Conservation (phyloP, 495 filamentous ascomycete genomes). For the Aspergillus sclerotiicarbonarius region DNA sequence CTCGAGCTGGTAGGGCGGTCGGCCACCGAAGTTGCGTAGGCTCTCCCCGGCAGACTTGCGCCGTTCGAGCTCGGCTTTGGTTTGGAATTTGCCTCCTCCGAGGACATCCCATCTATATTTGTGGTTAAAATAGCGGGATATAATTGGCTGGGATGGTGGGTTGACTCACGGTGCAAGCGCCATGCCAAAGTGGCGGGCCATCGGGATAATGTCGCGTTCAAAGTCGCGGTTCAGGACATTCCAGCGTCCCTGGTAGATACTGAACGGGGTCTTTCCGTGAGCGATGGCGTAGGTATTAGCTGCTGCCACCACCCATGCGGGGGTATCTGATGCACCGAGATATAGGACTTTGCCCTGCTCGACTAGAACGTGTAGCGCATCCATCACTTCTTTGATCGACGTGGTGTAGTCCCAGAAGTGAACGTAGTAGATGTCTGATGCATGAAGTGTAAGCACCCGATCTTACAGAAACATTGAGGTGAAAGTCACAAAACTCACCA, state of each 20-base stretch:
- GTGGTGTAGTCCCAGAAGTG: slow-evolving; percentile 49
- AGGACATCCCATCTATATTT: slow-evolving; percentile 40
- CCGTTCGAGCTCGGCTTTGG: slow-evolving; percentile 27
- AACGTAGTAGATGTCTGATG: slow-evolving; percentile 22
- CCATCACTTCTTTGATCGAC: slow-evolving; percentile 45
- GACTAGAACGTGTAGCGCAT: slow-evolving; percentile 38
- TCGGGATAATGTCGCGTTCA: slow-evolving; percentile 58
- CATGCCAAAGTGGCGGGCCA: slow-evolving; percentile 57
- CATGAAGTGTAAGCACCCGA: no score
- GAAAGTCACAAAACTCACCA: slow-evolving; percentile 28
- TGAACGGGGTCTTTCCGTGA: slow-evolving; percentile 1
- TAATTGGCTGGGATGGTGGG: no score
- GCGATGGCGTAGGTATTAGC: background rate
- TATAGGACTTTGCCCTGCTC: slow-evolving; percentile 46
- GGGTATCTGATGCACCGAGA: slow-evolving; percentile 33
- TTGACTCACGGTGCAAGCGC: slow-evolving; percentile 45
- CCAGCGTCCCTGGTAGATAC: slow-evolving; percentile 6
- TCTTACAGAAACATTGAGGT: no score
- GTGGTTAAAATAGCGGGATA: no score
- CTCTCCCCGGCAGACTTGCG: slow-evolving; percentile 32
- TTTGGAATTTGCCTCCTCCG: slow-evolving; percentile 54
- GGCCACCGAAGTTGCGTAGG: slow-evolving; percentile 19
- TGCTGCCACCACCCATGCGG: slow-evolving; percentile 1
- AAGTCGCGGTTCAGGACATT: slow-evolving; percentile 40
- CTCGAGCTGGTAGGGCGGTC: slow-evolving; percentile 27